Evolutionary conservation across 225 moss, liverwort and hornwort genomes (phyloP), one percentile per base, ranked within the genome.

Genomic region (Ulota crispa): DNA sequence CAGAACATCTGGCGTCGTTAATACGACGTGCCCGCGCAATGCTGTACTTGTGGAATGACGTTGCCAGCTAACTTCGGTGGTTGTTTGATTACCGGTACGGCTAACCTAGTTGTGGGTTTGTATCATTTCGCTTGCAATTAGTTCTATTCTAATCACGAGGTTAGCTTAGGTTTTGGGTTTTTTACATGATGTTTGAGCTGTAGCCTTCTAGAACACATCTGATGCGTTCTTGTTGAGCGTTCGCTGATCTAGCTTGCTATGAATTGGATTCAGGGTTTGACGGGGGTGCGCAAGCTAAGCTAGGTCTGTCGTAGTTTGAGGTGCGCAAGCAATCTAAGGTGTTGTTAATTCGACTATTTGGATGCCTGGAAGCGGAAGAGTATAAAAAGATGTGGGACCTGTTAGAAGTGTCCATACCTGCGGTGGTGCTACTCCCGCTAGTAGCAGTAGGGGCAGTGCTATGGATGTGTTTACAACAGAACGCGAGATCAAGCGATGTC

Each of bases 351-450:
- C 47, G 28, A 20, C 9, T 57, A 50, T 30, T 84, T 79, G 82
- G 71, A 85, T 85, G 89, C 80, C 78, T 80, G 36, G 3, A 39
- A 78, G 61, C 4, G 71, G 64, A 34, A 31, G 11, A 39, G 43
- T 24, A 0, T 70, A 79, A 53, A 80, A 87, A 47, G 67, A 66
- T 78, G 88, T 55, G 79, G 84, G 90, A 88, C 43, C 70, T 88
- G 14, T 75, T 88, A 47, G 86, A 88, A 3, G 70, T 88, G 42
- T 81, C 87, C 53, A 88, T 88, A 41, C 90, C 90, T 67, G 88
- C 90, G 27, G 90, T 90, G 24, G 70, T 86, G 24, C 75, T 90
- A 86, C 2, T 88, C 42, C 90, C 88, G 36, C 6, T 90, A 26
- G 23, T 86, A 8, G 80, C 70, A 41, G 43, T 84, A 9, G 88